Evolutionary conservation across 129 eudicot genomes (phyloP).

Genomic region (Mikania micrantha): DNA sequence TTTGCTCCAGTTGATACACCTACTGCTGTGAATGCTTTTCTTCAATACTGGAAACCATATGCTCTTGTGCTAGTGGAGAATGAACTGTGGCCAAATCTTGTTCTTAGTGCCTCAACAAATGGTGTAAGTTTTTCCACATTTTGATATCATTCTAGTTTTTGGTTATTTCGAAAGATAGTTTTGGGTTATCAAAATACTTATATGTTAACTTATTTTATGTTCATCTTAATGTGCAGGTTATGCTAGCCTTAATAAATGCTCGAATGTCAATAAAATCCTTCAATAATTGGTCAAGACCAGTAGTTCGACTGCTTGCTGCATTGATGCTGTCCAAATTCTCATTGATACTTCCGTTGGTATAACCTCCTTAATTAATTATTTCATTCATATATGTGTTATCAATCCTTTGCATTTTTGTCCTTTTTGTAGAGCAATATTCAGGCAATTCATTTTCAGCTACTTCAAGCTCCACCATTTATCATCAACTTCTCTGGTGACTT

Average conservation of each 20-base stretch:
- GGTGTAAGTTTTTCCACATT: conserved; percentile 44
- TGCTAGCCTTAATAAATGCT: conserved; percentile 66
- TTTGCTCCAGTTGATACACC: conserved; percentile 97
- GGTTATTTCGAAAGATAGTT: not conserved
- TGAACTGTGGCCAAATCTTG: conserved; percentile 97
- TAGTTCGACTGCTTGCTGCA: conserved; percentile 37
- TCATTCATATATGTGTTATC: conserved; percentile 2
- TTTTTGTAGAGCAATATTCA: conserved; percentile 59
- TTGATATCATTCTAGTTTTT: not conserved
- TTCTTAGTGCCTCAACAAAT: conserved; percentile 61
- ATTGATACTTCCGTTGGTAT: conserved; percentile 83
- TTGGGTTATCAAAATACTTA: not conserved
- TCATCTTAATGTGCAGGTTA: conserved; percentile 38
- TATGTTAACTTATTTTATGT: not conserved
- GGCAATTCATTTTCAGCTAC: conserved; percentile 80
- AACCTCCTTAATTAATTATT: conserved; percentile 3
- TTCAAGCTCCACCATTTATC: conserved; percentile 75
- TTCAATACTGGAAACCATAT: conserved; percentile 86
- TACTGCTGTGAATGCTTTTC: conserved; percentile 65
- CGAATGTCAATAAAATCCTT: conserved; percentile 74
- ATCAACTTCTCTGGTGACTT: conserved; percentile 68
- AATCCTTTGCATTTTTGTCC: not conserved
- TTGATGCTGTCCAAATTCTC: conserved; percentile 86
- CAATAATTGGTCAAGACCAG: conserved; percentile 62
- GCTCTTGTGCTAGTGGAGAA: conserved; percentile 76